phyloP scores from a whole-genome alignment of 225 moss, liverwort and hornwort genomes.

The Straminergon stramineum region DNA sequence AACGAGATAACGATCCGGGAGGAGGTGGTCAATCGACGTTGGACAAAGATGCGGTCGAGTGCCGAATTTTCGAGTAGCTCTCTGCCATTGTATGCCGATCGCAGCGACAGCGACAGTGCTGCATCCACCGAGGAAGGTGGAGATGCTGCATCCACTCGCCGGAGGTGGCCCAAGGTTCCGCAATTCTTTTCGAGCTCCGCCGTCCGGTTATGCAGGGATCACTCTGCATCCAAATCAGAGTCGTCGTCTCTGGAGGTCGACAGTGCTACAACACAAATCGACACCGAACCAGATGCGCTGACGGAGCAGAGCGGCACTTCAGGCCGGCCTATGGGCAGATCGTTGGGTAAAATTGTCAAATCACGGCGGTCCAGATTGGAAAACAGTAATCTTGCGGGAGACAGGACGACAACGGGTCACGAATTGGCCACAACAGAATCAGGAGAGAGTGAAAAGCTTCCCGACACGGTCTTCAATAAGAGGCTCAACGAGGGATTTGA shows the following conservation, averaged over 20 bases:
- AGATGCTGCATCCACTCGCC: slow-evolving; percentile 2
- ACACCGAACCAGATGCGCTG: not conserved
- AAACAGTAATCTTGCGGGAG: not conserved
- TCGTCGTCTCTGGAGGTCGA: slow-evolving; percentile 7
- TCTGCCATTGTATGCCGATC: slow-evolving; percentile 1
- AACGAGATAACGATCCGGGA: not conserved
- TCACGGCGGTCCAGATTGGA: slow-evolving; percentile 17
- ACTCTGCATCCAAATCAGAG: slow-evolving; percentile 12
- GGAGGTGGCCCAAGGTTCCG: slow-evolving; percentile 34
- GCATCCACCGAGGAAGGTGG: slow-evolving; percentile 20
- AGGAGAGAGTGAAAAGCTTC: not conserved
- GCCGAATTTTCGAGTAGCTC: slow-evolving; percentile 20
- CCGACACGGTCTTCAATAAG: not conserved
- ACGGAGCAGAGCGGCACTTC: slow-evolving; percentile 8
- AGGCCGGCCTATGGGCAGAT: not conserved
- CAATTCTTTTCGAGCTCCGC: slow-evolving; percentile 13
- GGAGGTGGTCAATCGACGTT: not conserved
- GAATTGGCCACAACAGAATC: not conserved
- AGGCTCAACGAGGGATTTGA: slow-evolving; percentile 8
- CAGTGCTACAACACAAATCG: slow-evolving; percentile 8
- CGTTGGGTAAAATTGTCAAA: slow-evolving; percentile 3
- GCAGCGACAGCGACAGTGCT: slow-evolving; percentile 21
- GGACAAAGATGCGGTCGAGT: slow-evolving; percentile 14
- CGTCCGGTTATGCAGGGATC: not conserved
- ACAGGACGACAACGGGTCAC: not conserved